Evolutionary conservation across 768 basidiomycete genomes (phyloP).

Genomic region (Hemileccinum impolitum): DNA sequence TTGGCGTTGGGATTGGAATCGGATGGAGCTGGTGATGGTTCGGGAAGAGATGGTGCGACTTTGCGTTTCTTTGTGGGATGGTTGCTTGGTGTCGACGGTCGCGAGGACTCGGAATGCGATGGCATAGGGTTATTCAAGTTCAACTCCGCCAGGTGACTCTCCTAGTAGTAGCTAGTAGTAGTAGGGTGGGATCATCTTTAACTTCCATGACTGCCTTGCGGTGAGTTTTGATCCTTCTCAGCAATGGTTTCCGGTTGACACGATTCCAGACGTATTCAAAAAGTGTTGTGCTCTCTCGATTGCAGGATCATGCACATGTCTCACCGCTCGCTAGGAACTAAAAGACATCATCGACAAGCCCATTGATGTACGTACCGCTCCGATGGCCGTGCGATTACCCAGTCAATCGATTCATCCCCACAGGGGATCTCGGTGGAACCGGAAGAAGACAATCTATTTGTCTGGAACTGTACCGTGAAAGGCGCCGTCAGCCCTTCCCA

Average conservation of each 20-base stretch:
- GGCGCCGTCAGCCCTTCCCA: constrained; percentile 52
- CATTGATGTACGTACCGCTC: constrained; percentile 48
- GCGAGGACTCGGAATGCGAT: constrained; percentile 29
- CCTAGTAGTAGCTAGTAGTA: no score
- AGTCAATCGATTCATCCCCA: constrained; percentile 7
- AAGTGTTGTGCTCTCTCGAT: constrained; percentile 39
- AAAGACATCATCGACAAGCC: constrained; percentile 58
- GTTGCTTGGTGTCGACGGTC: constrained; percentile 31
- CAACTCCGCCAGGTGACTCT: no score
- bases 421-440: constrained; percentile 64
- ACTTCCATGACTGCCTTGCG: constrained; percentile 39
- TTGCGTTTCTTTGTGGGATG: constrained; percentile 48
- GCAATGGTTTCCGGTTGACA: constrained; percentile 18
- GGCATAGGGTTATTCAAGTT: constrained; percentile 11
- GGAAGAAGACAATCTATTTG: constrained; percentile 67
- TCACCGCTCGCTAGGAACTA: constrained; percentile 53
- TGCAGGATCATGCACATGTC: neutral
- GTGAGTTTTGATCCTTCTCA: constrained; percentile 19
- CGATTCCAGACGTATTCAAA: constrained; percentile 63
- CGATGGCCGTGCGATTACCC: constrained; percentile 10
- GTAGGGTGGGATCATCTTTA: constrained; percentile 4
- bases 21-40: constrained; percentile 58
- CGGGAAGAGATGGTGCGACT: constrained; percentile 36
- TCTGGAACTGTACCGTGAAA: constrained; percentile 77
- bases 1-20: constrained; percentile 43